Evolutionary conservation across 2,329 filamentous ascomycete species (phyloP).

Genomic region (Exophiala dermatitidis): DNA sequence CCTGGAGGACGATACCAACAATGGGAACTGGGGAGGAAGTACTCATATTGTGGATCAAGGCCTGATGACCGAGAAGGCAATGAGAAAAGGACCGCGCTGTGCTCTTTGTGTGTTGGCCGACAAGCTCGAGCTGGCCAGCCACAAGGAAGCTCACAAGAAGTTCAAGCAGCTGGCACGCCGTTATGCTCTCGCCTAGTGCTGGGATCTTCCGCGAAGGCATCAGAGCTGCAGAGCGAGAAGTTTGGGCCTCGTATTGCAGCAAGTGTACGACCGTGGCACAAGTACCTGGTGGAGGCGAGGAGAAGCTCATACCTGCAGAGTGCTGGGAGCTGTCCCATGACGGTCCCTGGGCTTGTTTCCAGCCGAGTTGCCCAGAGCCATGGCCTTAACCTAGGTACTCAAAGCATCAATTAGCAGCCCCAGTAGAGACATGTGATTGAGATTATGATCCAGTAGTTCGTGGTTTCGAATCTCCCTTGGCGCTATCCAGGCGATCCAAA

Average conservation of each 20-base stretch:
- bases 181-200: not conserved
- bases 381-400: not conserved
- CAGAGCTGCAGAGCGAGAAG: not conserved
- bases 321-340: too few species aligned
- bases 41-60: not conserved
- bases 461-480: conserved; percentile 1
- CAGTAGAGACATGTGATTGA: not conserved
- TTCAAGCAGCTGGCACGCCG: conserved; percentile 10
- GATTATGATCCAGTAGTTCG: conserved; percentile 1
- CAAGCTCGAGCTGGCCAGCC: conserved; percentile 5
- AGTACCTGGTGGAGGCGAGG: too few species aligned
- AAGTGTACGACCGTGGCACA: too few species aligned
- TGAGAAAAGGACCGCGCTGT: conserved; percentile 16
- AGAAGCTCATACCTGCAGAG: too few species aligned
- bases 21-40: conserved; percentile 15
- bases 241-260: too few species aligned
- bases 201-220: not conserved
- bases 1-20: not conserved
- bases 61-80: conserved; percentile 9
- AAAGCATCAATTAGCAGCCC: too few species aligned
- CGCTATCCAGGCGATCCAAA: conserved; percentile 42
- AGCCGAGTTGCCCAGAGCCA: not conserved
- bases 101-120: conserved; percentile 13
- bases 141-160: conserved; percentile 9
- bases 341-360: too few species aligned